Conservation (phyloP, 106 monocot genomes). For the Platanthera zijinensis region DNA sequence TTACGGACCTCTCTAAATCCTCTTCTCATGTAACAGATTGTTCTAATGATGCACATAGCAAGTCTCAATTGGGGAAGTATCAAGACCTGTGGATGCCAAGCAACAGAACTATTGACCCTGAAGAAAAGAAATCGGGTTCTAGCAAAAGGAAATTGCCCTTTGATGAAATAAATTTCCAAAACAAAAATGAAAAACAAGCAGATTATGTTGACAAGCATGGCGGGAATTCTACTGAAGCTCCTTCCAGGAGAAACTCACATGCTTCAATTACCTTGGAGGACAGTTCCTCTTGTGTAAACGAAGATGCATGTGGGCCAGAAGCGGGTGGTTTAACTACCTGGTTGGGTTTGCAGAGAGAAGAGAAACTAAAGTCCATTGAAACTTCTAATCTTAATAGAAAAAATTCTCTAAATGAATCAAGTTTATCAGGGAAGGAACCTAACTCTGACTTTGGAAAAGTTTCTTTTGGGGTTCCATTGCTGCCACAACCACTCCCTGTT, state of each 20-base stretch:
- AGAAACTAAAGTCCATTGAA: slow-evolving; percentile 27
- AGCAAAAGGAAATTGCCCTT: slow-evolving; percentile 53
- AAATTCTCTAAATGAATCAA: slow-evolving; percentile 13
- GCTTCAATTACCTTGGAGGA: slow-evolving; percentile 48
- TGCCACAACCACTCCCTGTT: slow-evolving; percentile 32
- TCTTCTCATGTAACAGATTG: slow-evolving; percentile 15
- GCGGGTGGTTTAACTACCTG: slow-evolving; percentile 69
- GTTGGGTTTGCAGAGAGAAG: slow-evolving; percentile 38
- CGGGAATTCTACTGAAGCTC: slow-evolving; percentile 19
- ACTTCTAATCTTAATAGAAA: slow-evolving; percentile 27
- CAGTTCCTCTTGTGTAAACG: slow-evolving; percentile 55
- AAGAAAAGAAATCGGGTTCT: slow-evolving; percentile 37
- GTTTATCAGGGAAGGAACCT: slow-evolving; percentile 19
- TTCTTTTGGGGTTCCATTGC: slow-evolving; percentile 37
- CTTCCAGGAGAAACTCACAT: slow-evolving; percentile 30
- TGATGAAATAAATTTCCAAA: slow-evolving; percentile 45
- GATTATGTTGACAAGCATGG: slow-evolving; percentile 19
- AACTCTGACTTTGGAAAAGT: slow-evolving; percentile 26
- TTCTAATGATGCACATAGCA: slow-evolving; percentile 16
- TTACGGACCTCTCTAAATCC: slow-evolving; percentile 28
- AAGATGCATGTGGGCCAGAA: slow-evolving; percentile 67
- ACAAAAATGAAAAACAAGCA: slow-evolving; percentile 32
- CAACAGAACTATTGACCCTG: slow-evolving; percentile 23
- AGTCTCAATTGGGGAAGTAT: slow-evolving; percentile 26
- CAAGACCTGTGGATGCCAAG: slow-evolving; percentile 39